Conservation (phyloP, 805 yeast genomes). For the Ascoidea rubescens region DNA sequence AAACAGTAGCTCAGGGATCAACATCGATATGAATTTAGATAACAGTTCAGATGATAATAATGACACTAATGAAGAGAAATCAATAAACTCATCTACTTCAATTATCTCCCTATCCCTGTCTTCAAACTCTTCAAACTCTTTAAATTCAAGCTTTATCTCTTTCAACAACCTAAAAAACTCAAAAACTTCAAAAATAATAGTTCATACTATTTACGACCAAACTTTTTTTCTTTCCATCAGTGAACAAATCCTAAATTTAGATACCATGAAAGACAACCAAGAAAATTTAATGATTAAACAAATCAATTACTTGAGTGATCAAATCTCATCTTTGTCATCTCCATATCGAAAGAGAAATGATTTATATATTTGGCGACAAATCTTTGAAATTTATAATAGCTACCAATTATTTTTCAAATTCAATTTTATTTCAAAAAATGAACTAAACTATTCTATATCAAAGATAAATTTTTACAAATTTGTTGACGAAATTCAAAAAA, state of each 20-base stretch:
- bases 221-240: constrained; percentile 4
- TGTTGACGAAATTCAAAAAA: constrained; percentile 23
- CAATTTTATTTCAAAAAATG: constrained; percentile 31
- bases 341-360: constrained; percentile 35
- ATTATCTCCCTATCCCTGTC: too few relatives aligned
- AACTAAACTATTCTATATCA: constrained; percentile 31
- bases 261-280: constrained; percentile 12
- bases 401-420: constrained; percentile 48
- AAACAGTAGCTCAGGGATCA: too few relatives aligned
- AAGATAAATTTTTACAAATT: constrained; percentile 29
- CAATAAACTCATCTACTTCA: too few relatives aligned
- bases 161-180: too few relatives aligned
- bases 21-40: neutral
- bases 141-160: too few relatives aligned
- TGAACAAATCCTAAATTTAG: constrained; percentile 5
- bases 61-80: too few relatives aligned
- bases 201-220: constrained; percentile 8
- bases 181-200: constrained; percentile 3
- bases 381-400: constrained; percentile 52
- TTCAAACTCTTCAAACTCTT: too few relatives aligned
- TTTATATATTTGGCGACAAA: constrained; percentile 55
- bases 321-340: constrained; percentile 23
- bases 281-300: constrained; percentile 14
- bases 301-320: constrained; percentile 38
- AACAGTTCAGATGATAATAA: too few relatives aligned